phyloP scores from a whole-genome alignment of 371 early-diverging fungal species.

The Mucor piriformis region DNA sequence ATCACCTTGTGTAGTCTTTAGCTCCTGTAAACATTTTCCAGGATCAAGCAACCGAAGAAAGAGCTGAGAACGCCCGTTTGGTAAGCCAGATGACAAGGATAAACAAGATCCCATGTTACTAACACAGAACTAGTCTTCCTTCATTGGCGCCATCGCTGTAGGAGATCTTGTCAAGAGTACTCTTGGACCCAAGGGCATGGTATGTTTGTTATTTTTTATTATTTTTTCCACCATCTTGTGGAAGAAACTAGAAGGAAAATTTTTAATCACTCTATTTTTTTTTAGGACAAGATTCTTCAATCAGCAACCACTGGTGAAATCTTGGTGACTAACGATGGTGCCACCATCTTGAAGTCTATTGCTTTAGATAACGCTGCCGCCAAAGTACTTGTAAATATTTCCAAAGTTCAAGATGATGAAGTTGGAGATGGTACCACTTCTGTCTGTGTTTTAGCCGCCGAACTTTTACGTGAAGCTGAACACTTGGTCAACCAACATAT shows the following conservation, averaged over 20 bases:
- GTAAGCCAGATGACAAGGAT: conserved; percentile 62
- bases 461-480: conserved; percentile 97
- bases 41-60: conserved; percentile 93
- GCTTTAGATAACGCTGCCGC: conserved; percentile 98
- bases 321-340: conserved; percentile 99
- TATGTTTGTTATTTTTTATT: no score
- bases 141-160: conserved; percentile 94
- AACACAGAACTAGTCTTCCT: conserved; percentile 73
- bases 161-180: conserved; percentile 97
- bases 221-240: neutral
- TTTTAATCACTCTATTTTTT: neutral
- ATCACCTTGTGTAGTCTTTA: conserved; percentile 49
- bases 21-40: conserved; percentile 87
- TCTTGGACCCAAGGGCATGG: conserved; percentile 87
- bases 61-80: conserved; percentile 97
- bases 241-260: conserved; percentile 2
- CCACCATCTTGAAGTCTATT: conserved; percentile 98
- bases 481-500: conserved; percentile 91
- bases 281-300: conserved; percentile 96
- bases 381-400: conserved; percentile 97
- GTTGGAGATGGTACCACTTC: conserved; percentile 99
- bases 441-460: conserved; percentile 97
- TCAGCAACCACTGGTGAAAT: conserved; percentile 85
- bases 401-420: conserved; percentile 99
- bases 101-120: neutral